A percentile compares a stretch with the other conserved stretches of the same genome.
Conservation (phyloP, 805 yeast species). For the Nakazawaea molendinolei region DNA sequence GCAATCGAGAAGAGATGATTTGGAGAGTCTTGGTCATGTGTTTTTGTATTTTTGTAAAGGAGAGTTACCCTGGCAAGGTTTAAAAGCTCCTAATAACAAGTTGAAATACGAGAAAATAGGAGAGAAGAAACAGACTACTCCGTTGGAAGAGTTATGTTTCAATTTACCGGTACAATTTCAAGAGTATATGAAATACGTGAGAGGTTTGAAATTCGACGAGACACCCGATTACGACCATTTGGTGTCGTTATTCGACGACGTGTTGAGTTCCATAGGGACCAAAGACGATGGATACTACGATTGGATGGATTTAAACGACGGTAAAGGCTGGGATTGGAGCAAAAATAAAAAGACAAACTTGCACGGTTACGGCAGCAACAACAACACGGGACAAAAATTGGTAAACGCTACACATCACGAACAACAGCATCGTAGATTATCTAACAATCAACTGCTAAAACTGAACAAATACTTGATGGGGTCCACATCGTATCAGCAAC, state of each 20-base stretch:
- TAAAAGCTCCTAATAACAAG: constrained; percentile 81
- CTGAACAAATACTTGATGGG: constrained; percentile 10
- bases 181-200: constrained; percentile 61
- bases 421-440: constrained; percentile 18
- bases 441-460: constrained; percentile 13
- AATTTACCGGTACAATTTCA: constrained; percentile 71
- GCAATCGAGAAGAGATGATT: constrained; percentile 77
- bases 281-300: constrained; percentile 65
- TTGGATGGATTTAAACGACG: constrained; percentile 76
- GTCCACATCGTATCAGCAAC: constrained; percentile 3
- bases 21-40: constrained; percentile 78
- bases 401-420: constrained; percentile 17
- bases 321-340: constrained; percentile 75
- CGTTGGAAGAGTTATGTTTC: constrained; percentile 53
- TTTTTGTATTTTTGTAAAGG: constrained; percentile 75
- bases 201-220: constrained; percentile 68
- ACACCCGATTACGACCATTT: constrained; percentile 73
- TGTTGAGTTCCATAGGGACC: constrained; percentile 50
- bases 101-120: constrained; percentile 81
- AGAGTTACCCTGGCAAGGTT: constrained; percentile 85
- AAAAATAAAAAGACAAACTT: constrained; percentile 73
- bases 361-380: constrained; percentile 63
- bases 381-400: constrained; percentile 15
- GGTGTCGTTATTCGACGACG: constrained; percentile 52
- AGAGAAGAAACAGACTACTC: constrained; percentile 66